Conservation (phyloP, 345 rosid genomes). For the Punica granatum region DNA sequence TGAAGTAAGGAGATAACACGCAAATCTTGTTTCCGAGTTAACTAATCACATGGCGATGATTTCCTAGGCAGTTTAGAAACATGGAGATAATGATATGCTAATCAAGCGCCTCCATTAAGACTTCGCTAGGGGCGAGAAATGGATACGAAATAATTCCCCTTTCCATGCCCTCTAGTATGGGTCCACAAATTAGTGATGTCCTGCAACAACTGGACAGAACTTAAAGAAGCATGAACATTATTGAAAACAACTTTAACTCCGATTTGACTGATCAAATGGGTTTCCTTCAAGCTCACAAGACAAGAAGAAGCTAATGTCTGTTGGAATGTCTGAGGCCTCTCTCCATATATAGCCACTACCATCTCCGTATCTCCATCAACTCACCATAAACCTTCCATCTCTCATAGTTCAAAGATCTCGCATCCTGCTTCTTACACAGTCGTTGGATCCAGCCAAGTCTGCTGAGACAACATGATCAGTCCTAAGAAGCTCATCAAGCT, state of each 20-base stretch:
- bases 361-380: not conserved
- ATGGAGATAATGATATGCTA: not conserved
- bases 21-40: not conserved
- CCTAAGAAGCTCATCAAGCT: conserved; percentile 22
- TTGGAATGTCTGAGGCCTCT: not conserved
- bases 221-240: not conserved
- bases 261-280: not conserved
- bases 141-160: not conserved
- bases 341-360: not conserved
- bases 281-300: not conserved
- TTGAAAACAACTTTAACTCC: not conserved
- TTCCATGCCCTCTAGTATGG: not conserved
- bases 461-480: not conserved
- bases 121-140: not conserved
- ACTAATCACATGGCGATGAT: not conserved
- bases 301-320: not conserved
- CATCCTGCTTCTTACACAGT: not conserved
- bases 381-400: not conserved
- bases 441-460: not conserved
- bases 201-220: not conserved
- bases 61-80: not conserved
- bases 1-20: not conserved
- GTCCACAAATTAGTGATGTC: not conserved
- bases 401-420: not conserved
- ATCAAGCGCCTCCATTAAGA: not conserved